Conservation (phyloP, 192 early-diverging fungal genomes). For the Fimicolochytrium jonesii region DNA sequence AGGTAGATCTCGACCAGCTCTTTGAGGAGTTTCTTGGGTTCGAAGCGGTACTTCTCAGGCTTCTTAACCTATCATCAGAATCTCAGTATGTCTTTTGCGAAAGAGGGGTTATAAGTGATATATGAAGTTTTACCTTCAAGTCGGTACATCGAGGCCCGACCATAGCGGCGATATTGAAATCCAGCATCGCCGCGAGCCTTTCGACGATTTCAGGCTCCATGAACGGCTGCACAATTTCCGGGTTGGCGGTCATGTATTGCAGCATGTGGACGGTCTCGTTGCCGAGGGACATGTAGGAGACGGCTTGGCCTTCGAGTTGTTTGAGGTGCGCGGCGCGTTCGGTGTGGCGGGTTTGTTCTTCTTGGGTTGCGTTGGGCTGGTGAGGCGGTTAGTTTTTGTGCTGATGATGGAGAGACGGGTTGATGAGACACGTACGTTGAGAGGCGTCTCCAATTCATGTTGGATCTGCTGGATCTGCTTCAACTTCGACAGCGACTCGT, state of each 20-base stretch:
- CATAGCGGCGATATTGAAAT: constrained; percentile 85
- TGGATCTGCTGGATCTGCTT: constrained; percentile 79
- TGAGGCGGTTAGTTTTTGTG: no score
- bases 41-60: constrained; percentile 85
- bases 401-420: background rate
- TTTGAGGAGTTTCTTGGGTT: constrained; percentile 74
- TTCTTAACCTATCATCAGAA: constrained; percentile 62
- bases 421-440: constrained; percentile 34
- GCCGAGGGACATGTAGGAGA: constrained; percentile 79
- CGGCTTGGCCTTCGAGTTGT: constrained; percentile 77
- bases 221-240: constrained; percentile 77
- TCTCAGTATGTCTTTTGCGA: no score
- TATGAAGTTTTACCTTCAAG: constrained; percentile 62
- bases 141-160: constrained; percentile 90
- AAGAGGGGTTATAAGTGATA: background rate
- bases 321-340: constrained; percentile 58
- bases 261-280: constrained; percentile 95
- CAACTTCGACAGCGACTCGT: constrained; percentile 86
- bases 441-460: constrained; percentile 64
- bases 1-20: constrained; percentile 84
- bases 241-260: constrained; percentile 65
- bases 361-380: constrained; percentile 4
- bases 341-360: constrained; percentile 48
- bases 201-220: constrained; percentile 85
- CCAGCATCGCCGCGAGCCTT: constrained; percentile 94